Conservation (phyloP, 2,329 filamentous ascomycete genomes). For the Phyllosticta paracitricarpa region DNA sequence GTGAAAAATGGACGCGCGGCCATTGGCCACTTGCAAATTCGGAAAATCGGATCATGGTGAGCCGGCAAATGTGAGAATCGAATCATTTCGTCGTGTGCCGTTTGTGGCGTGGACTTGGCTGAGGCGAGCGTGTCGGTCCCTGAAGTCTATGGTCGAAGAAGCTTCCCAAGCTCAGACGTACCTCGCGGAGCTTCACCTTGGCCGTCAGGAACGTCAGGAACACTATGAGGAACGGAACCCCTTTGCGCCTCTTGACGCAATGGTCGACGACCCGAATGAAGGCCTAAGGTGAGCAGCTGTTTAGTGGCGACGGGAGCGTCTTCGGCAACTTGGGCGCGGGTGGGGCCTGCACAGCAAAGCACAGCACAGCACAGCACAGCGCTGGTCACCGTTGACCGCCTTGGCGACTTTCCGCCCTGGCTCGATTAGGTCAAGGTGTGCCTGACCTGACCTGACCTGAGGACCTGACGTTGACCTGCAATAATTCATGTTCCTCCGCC, state of each 20-base stretch:
- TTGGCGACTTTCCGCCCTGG: background rate
- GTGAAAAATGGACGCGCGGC: background rate
- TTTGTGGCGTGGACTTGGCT: background rate
- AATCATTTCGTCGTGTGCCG: background rate
- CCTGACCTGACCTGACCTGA: background rate
- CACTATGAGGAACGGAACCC: background rate
- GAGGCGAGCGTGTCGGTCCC: background rate
- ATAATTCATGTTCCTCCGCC: background rate
- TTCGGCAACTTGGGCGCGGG: background rate
- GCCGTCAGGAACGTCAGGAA: background rate
- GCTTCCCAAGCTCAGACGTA: background rate
- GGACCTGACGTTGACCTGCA: background rate
- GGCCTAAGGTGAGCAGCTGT: background rate
- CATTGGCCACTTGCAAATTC: background rate
- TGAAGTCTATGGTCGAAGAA: background rate
- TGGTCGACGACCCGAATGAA: background rate
- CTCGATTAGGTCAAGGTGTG: background rate
- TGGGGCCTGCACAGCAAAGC: background rate
- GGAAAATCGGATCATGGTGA: background rate
- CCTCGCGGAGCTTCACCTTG: background rate
- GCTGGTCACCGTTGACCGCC: constrained; percentile 5
- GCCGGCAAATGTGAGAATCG: background rate
- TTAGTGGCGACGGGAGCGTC: background rate
- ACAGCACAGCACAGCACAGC: background rate
- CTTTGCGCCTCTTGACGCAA: background rate